Evolutionary conservation across 192 early-diverging fungal species (phyloP).

Genomic region (Coemansia sp.): DNA sequence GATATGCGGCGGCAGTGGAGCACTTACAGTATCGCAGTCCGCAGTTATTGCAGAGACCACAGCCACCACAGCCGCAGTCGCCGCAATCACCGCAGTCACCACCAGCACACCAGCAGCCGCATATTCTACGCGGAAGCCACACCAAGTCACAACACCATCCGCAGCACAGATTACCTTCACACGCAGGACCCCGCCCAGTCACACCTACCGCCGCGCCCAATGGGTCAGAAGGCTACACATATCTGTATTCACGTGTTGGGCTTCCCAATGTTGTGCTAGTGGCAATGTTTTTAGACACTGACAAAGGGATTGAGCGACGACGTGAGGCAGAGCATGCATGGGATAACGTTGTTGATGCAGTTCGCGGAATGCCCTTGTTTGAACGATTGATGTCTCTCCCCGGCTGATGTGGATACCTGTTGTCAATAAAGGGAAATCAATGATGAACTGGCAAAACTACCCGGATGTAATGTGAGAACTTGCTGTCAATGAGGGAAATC

Average conservation of each 20-base stretch:
- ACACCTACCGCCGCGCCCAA: constrained; percentile 16
- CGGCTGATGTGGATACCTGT: constrained; percentile 9
- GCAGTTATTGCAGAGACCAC: constrained; percentile 13
- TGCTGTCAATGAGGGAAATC: constrained; percentile 4
- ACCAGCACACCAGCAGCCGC: not conserved
- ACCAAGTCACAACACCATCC: too few species aligned
- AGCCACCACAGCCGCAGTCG: constrained; percentile 4
- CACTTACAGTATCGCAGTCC: constrained; percentile 7
- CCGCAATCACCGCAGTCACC: constrained; percentile 10
- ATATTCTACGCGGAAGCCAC: constrained; percentile 3
- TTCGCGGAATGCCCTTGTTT: constrained; percentile 42
- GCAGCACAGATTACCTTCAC: too few species aligned
- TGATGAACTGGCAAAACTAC: not conserved
- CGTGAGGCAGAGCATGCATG: constrained; percentile 46
- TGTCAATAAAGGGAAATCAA: not conserved
- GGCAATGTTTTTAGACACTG: constrained; percentile 39
- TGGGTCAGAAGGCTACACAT: constrained; percentile 41
- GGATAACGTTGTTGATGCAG: constrained; percentile 37
- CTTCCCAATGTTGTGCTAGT: constrained; percentile 44
- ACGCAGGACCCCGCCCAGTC: not conserved
- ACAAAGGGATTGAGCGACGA: constrained; percentile 38
- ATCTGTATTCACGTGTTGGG: constrained; percentile 46
- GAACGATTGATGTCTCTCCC: constrained; percentile 31
- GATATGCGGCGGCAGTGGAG: constrained; percentile 9
- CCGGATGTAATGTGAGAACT: not conserved